Base-by-base conservation (phyloP, 148 eudicot genomes). In the Rhododendron ovatum region DNA sequence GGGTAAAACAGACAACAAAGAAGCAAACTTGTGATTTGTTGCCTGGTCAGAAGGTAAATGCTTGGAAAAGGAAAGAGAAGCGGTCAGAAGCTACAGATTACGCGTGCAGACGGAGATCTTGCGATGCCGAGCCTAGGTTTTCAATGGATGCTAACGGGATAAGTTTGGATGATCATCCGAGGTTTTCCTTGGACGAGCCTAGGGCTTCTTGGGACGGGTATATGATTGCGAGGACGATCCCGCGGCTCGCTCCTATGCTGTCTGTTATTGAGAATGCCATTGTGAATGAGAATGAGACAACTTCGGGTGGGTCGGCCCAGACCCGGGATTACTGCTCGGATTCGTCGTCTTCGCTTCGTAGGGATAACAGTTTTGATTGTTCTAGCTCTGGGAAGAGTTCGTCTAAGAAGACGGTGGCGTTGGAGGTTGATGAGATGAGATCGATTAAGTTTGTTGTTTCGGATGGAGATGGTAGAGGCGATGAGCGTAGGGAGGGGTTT, bases 181-280 rank as follows among this genome's bases (percentile, higher is more conserved):
- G 91, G 74, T 35, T 85, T 47, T 93, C 94, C 18, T 85, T 90
- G 33, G 98, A 95, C 47, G 94, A 93, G 57, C 96, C 96, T 37
- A 89, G 99, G 87, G 96, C 98, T 86, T 96, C 99, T 0, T 96
- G 98, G 99, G 98, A 96, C 80, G 99, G 97, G 55, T 93, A 94
- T 81, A 83, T 96, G 91, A 85, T 90, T 22, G 96, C 94, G 22
- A 88, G 93, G 83, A 90, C 92, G 22, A 89, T 93, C 86, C 88
- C 93, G 12, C 86, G 92, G 78, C 86, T 85, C 3, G 85, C 94
- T 2, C 98, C 98, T 0, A 92, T 94, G 91, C 88, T 96, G 2
- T 94, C 96, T 11, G 97, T 90, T 1, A 94, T 94, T 7, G 99
- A 96, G 78, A 95, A 93, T 88, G 94, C 89, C 63, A 92, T 93